Evolutionary conservation across 2,329 filamentous ascomycete genomes (phyloP).

Genomic region (Calonectria pseudoreteaudii): DNA sequence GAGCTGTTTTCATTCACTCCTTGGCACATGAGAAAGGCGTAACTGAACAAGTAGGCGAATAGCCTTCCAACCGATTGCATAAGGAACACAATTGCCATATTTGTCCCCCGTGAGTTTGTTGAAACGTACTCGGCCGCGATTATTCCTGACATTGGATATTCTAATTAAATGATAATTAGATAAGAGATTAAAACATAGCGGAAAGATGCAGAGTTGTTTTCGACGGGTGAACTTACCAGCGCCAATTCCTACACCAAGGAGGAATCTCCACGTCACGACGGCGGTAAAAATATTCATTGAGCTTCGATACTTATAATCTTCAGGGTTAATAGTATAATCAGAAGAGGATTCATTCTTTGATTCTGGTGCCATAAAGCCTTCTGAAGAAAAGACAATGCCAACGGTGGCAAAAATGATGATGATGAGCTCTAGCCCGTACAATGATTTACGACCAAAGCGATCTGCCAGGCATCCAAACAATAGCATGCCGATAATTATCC

Average conservation of each 20-base stretch:
- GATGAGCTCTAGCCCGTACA: slow-evolving; percentile 42
- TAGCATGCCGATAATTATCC: slow-evolving; percentile 37
- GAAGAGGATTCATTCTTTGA: neutral
- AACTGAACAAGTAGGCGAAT: slow-evolving; percentile 64
- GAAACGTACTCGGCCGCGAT: slow-evolving; percentile 45
- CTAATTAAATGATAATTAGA: slow-evolving; percentile 25
- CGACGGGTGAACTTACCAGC: slow-evolving; percentile 34
- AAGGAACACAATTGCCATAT: slow-evolving; percentile 43
- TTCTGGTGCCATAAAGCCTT: slow-evolving; percentile 25
- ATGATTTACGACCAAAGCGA: slow-evolving; percentile 36
- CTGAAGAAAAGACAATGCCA: slow-evolving; percentile 31
- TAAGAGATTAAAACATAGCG: neutral
- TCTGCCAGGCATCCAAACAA: slow-evolving; percentile 41
- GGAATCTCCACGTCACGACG: slow-evolving; percentile 6
- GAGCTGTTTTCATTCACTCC: slow-evolving; percentile 20
- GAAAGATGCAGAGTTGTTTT: neutral
- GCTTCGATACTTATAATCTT: neutral
- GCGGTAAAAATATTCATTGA: slow-evolving; percentile 12
- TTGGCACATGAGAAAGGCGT: slow-evolving; percentile 52
- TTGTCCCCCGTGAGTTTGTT: slow-evolving; percentile 39
- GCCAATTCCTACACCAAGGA: slow-evolving; percentile 40
- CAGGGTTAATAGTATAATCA: neutral
- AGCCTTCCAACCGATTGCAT: slow-evolving; percentile 55
- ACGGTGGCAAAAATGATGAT: slow-evolving; percentile 39
- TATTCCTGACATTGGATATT: slow-evolving; percentile 44